Conservation (phyloP, 371 early-diverging fungal genomes). For the Sporodiniella umbellata region DNA sequence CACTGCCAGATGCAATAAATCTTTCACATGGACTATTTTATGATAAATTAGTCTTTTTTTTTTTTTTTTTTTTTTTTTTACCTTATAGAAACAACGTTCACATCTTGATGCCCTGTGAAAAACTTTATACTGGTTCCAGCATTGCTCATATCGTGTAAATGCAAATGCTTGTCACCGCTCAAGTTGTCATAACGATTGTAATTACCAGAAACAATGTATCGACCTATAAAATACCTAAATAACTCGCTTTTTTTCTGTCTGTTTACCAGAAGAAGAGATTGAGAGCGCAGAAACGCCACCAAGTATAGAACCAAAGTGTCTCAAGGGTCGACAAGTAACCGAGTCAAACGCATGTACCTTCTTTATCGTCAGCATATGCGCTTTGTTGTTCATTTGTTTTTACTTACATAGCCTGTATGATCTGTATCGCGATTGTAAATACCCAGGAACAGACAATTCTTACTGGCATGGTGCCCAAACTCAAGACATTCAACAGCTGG, state of each 20-base stretch:
- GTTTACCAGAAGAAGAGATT: conserved; percentile 21
- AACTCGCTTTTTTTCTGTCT: neutral
- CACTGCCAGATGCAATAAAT: conserved; percentile 38
- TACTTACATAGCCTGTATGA: conserved; percentile 28
- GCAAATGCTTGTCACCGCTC: conserved; percentile 30
- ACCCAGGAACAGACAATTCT: conserved; percentile 25
- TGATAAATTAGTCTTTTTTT: neutral
- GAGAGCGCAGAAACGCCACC: conserved; percentile 30
- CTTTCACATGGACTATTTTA: conserved; percentile 32
- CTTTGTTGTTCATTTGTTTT: neutral
- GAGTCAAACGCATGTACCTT: conserved; percentile 34
- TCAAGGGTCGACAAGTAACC: conserved; percentile 1
- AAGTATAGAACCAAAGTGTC: conserved; percentile 18
- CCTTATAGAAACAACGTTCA: conserved; percentile 38
- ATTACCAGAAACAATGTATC: conserved; percentile 30
- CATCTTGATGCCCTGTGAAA: conserved; percentile 32
- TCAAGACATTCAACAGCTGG: conserved; percentile 32
- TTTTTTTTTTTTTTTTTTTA: neutral
- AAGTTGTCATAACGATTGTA: conserved; percentile 21
- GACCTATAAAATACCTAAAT: conserved; percentile 5
- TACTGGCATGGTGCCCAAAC: conserved; percentile 29
- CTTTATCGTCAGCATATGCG: too few species aligned
- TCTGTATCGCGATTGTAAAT: conserved; percentile 13
- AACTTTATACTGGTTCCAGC: conserved; percentile 13
- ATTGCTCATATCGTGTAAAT: conserved; percentile 27